phyloP scores from a whole-genome alignment of 2,329 filamentous ascomycete genomes.

The Xylariaceae sp. region DNA sequence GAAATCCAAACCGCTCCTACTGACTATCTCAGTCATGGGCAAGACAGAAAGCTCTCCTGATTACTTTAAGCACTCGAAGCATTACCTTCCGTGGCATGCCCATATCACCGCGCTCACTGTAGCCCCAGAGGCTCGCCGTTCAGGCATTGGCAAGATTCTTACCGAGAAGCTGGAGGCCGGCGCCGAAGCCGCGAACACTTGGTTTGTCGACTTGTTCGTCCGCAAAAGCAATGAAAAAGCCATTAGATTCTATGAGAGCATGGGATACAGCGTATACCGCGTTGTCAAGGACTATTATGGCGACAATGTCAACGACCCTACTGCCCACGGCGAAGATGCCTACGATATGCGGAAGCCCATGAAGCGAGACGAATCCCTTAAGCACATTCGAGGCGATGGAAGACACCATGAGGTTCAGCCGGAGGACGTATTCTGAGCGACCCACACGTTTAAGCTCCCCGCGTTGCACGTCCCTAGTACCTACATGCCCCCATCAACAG shows the following conservation, averaged over 20 bases:
- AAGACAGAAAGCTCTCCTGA: conserved; percentile 90
- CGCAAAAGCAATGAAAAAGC: conserved; percentile 86
- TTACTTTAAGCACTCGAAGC: conserved; percentile 74
- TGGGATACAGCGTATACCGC: conserved; percentile 92
- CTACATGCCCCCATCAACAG: conserved; percentile 52
- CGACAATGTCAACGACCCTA: conserved; percentile 74
- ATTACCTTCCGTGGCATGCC: conserved; percentile 99
- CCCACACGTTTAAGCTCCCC: background rate
- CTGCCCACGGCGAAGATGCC: conserved; percentile 76
- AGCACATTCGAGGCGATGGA: conserved; percentile 82
- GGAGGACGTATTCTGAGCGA: conserved; percentile 79
- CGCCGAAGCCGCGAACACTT: conserved; percentile 81
- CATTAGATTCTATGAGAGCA: conserved; percentile 84
- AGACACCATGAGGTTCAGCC: conserved; percentile 79
- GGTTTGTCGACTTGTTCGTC: conserved; percentile 97
- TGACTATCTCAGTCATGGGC: conserved; percentile 76
- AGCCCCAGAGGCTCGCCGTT: conserved; percentile 80
- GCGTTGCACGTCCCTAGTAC: conserved; percentile 5
- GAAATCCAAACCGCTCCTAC: conserved; percentile 29
- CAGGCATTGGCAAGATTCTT: conserved; percentile 85
- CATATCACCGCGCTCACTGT: conserved; percentile 97
- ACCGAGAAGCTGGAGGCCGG: conserved; percentile 81
- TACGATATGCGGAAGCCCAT: conserved; percentile 96
- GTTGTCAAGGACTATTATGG: conserved; percentile 92
- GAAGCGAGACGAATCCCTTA: conserved; percentile 75